Base-by-base conservation (phyloP, 345 rosid species). In the Gossypium ekmanianum region DNA sequence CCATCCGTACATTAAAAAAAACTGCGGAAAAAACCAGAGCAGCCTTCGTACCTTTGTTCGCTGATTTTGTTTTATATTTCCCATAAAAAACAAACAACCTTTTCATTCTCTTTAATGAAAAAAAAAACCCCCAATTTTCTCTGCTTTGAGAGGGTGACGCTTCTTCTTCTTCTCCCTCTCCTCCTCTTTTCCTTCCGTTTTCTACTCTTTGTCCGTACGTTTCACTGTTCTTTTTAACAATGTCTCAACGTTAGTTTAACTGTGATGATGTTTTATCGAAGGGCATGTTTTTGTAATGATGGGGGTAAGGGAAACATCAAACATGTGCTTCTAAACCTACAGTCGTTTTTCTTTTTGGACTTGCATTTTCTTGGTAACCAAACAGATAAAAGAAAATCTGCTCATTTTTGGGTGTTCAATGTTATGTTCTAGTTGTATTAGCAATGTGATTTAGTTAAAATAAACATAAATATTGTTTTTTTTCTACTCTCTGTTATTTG, bases 331-430 rank as follows among this genome's bases (percentile, higher is more conserved):
- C 39, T 47, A 68, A 68, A 48, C 43, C 57, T 26, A n/a, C 56
- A 68, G 9, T 14, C 13, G 17, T 43, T 47, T 44, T 22, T 44
- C 8, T 13, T 22, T 20, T 7, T 24, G 7, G 18, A 20, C 56
- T 11, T 68, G 20, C 56, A 8, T 68, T 68, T 47, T 68, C 72
- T 14, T 1, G 72, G 57, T 14, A 48, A 24, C 55, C 72, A 68
- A 68, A 9, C 72, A 24, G 57, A 9, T 1, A 48, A 68, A 56
- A 20, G 4, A 48, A 29, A 34, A 6, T 48, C 22, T 68, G 41
- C 7, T 26, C 18, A 3, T 48, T 24, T 22, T 47, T 24, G 39
- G 7, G 26, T 7, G 7, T 24, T 48, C 5, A 22, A 9, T 47
- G 56, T 26, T 24, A 26, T 26, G 22, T 26, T 17, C 13, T 3